These are phyloP conservation scores for Pisolithus orientalis DNA, from an alignment of 768 basidiomycete species.

Conservation along the genomic window DNA sequence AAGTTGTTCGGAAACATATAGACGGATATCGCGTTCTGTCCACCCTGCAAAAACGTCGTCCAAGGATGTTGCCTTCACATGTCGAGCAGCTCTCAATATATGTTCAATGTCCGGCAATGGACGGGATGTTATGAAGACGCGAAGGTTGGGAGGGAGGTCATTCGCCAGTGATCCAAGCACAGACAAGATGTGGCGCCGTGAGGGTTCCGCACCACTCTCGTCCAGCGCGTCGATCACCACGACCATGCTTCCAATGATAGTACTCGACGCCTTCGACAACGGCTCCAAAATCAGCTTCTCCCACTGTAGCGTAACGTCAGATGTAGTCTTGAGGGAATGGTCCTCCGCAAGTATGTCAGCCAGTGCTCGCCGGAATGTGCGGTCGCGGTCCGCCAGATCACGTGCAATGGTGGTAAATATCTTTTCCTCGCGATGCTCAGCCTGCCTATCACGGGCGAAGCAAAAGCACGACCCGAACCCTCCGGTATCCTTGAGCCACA, in stretches of 20 bases:
- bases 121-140: constrained; percentile 28
- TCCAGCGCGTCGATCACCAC: constrained; percentile 22
- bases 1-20: background rate
- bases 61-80: background rate
- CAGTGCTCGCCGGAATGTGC: background rate
- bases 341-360: background rate
- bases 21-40: background rate
- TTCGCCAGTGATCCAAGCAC: constrained; percentile 34
- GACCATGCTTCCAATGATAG: constrained; percentile 13
- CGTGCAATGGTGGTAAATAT: background rate
- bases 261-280: constrained; percentile 1
- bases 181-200: constrained; percentile 10
- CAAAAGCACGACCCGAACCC: background rate
- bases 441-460: background rate
- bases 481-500: background rate
- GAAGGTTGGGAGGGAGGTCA: constrained; percentile 36
- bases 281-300: constrained; percentile 15
- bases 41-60: background rate
- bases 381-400: background rate
- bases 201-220: constrained; percentile 5
- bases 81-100: background rate
- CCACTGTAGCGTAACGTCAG: constrained; percentile 7
- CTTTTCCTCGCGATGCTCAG: background rate
- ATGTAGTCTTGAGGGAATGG: background rate
- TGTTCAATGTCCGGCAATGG: constrained; percentile 22